These are phyloP conservation scores for Diaporthe sp. DNA, from an alignment of 2,329 filamentous ascomycete species.

Conservation along the genomic window DNA sequence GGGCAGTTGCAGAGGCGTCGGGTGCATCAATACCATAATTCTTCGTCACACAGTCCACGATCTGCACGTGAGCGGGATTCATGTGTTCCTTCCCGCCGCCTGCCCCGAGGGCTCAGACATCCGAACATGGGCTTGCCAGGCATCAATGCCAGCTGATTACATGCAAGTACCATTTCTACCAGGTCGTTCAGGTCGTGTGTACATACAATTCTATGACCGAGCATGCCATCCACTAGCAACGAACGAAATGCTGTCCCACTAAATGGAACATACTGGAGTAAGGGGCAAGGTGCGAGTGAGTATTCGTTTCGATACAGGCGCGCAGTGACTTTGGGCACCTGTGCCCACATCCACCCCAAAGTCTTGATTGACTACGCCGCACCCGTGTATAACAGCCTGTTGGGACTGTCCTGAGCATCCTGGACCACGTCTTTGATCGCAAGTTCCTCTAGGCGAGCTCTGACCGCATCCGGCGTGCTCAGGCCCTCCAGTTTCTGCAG, in stretches of 20 bases:
- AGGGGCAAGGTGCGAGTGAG: background rate
- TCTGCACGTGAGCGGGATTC: background rate
- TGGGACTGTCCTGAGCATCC: constrained; percentile 2
- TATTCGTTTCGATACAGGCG: background rate
- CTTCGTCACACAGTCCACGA: background rate
- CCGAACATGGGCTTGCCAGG: background rate
- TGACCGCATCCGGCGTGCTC: constrained; percentile 12
- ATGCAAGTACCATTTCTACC: background rate
- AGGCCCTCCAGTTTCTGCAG: constrained; percentile 49
- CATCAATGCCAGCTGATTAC: background rate
- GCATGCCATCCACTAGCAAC: background rate
- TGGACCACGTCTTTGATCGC: background rate
- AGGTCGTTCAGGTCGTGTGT: background rate
- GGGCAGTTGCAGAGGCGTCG: constrained; percentile 14
- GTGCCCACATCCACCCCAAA: background rate
- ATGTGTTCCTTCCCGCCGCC: background rate
- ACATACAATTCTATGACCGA: background rate
- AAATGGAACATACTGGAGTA: background rate
- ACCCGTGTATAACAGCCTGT: constrained; percentile 6
- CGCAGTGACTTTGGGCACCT: background rate
- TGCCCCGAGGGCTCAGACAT: background rate
- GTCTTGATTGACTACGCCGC: background rate
- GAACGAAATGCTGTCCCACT: background rate
- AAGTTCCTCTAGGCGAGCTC: constrained; percentile 7
- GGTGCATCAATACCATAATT: constrained; percentile 1